phyloP scores from a whole-genome alignment of 2,329 filamentous ascomycete species.

The Aspergillus sp. region DNA sequence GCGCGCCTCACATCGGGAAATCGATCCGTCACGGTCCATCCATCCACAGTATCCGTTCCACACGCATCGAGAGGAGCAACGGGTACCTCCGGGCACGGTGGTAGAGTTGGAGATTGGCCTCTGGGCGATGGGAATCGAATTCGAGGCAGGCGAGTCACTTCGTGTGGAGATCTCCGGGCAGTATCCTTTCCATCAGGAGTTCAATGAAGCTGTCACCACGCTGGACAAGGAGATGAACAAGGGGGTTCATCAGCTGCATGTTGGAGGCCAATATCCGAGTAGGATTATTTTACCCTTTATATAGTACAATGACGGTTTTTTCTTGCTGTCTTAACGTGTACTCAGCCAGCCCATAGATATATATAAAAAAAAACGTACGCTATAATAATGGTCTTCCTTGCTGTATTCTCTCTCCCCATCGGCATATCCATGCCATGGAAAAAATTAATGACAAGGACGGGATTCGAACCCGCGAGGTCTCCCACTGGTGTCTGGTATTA shows the following conservation, averaged over 20 bases:
- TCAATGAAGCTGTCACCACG: constrained; percentile 37
- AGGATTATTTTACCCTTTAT: constrained; percentile 39
- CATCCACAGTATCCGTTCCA: constrained; percentile 35
- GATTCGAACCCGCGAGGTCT: too few species aligned
- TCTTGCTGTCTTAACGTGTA: too few species aligned
- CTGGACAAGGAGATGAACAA: constrained; percentile 43
- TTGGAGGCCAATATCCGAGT: constrained; percentile 37
- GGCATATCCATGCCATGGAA: too few species aligned
- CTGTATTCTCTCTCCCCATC: too few species aligned
- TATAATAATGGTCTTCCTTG: too few species aligned
- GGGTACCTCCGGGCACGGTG: constrained; percentile 40
- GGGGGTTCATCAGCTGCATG: constrained; percentile 39
- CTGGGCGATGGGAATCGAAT: constrained; percentile 48
- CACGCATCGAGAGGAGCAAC: constrained; percentile 41
- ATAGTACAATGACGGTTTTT: background rate
- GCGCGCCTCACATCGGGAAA: constrained; percentile 43
- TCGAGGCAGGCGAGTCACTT: constrained; percentile 39
- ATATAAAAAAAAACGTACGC: too few species aligned
- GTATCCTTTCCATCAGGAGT: constrained; percentile 41
- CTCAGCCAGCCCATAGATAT: too few species aligned
- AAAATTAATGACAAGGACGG: too few species aligned
- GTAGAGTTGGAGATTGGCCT: constrained; percentile 49
- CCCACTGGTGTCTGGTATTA: too few species aligned
- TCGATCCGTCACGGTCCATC: constrained; percentile 32
- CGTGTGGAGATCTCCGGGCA: constrained; percentile 26